A percentile compares a stretch with the other conserved stretches of the same genome.
Evolutionary conservation across 2,329 filamentous ascomycete species (phyloP).

Genomic region (Paracoccidioides brasiliensis): DNA sequence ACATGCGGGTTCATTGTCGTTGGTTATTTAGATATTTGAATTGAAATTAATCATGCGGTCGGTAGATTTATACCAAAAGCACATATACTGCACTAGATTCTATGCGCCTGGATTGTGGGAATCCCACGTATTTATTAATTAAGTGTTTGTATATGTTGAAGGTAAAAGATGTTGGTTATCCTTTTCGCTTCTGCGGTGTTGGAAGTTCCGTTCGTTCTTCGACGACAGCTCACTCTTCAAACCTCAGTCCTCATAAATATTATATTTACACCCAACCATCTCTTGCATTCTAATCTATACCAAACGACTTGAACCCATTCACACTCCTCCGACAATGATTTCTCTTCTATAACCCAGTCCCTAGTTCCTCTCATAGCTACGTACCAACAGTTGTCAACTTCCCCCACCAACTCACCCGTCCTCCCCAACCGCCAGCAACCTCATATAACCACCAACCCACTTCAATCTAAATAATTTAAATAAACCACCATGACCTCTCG

Average conservation of each 20-base stretch:
- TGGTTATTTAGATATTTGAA: neutral
- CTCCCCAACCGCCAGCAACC: neutral
- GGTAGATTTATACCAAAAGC: neutral
- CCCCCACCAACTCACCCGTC: neutral
- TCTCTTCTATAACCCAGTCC: neutral
- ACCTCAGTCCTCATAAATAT: neutral
- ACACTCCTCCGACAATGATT: neutral
- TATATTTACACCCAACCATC: neutral
- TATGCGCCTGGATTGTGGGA: neutral
- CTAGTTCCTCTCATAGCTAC: too few species aligned
- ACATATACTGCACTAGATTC: neutral
- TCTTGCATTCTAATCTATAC: too few species aligned
- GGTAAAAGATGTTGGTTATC: neutral
- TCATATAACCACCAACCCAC: neutral
- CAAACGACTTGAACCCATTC: neutral
- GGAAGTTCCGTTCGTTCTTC: too few species aligned
- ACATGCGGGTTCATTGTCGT: constrained; percentile 20
- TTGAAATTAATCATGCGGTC: neutral
- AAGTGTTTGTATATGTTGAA: too few species aligned
- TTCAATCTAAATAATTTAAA: neutral
- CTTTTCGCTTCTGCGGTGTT: too few species aligned
- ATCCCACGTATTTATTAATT: neutral
- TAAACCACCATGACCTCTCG: constrained; percentile 25
- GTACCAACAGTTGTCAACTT: neutral
- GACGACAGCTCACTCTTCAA: neutral